Evolutionary conservation across 2,329 filamentous ascomycete genomes (phyloP), one percentile per base, ranked within the genome.

Genomic region (Aquanectria penicillioides): DNA sequence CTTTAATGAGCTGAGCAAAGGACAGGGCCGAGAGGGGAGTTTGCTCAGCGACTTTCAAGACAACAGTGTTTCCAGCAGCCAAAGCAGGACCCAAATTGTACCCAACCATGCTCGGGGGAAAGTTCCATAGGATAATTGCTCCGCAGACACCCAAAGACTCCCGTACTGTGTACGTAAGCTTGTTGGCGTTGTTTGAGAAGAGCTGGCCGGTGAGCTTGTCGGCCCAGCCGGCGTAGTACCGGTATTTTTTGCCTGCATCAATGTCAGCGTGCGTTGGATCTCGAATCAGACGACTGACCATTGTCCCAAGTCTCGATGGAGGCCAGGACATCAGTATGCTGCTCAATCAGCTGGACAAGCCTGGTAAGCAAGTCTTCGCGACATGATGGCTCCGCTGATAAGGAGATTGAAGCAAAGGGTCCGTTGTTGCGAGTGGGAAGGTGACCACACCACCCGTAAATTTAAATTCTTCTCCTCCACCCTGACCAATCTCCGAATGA

Each of bases 271-370:
- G 11, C 76, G 59, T 79, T 76, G 1, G 73, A n/a, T n/a, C n/a
- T n/a, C 78, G 6, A 93, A 64, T 76, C 74, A 74, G 90, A 92
- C 2, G 90, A 88, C 57, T 75, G 75, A 73, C 90, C 92, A 67
- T 93, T 94, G 71, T 95, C 92, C 91, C 91, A 94, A 0, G 92
- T 91, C 76, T 96, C 92, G 6, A 83, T 74, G 2, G 80, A 81
- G 5, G 80, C 80, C 4, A 83, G 70, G 0, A 68, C 52, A 31
- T 80, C 78, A 23, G 80, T 81, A 71, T 94, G 81, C 70, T 87
- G 73, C 62, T 91, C 88, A 18, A 93, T 79, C n/a, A 36, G n/a
- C 4, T 36, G 7, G 9, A 10, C 33, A 4, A 36, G 10, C 9
- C 13, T 36, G 4, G 7, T 15, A 22, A 95, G 79, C 47, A 36